Percentiles rank a stretch among this genome's conserved stretches.
Evolutionary conservation across 352 stramenopile genomes (phyloP).

Genomic region (Pythium phragmitis): DNA sequence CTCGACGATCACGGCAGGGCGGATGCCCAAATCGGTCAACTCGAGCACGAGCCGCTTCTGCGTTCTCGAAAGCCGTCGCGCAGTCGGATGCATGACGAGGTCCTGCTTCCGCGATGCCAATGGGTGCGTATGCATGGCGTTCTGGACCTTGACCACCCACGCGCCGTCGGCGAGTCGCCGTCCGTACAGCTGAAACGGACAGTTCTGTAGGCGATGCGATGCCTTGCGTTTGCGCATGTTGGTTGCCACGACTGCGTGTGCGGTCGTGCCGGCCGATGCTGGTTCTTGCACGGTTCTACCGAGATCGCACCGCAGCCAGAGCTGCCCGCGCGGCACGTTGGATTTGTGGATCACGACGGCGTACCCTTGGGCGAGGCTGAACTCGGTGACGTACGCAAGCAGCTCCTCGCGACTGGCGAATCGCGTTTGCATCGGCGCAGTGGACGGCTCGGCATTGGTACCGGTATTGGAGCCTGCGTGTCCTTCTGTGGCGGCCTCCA

Average conservation of each 20-base stretch:
- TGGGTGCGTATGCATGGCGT: conserved; percentile 38
- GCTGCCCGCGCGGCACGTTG: conserved; percentile 42
- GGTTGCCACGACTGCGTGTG: neutral
- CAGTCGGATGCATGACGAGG: conserved; percentile 33
- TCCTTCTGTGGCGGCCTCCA: neutral
- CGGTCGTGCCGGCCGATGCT: neutral
- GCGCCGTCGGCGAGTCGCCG: conserved; percentile 28
- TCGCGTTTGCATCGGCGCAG: conserved; percentile 7
- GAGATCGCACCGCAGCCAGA: conserved; percentile 51
- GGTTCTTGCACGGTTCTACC: conserved; percentile 17
- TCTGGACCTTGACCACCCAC: conserved; percentile 39
- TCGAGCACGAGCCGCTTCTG: conserved; percentile 45
- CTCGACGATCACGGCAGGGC: conserved; percentile 40
- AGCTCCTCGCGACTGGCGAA: conserved; percentile 42
- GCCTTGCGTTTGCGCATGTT: conserved; percentile 34
- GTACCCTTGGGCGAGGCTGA: conserved; percentile 39
- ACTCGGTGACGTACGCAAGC: conserved; percentile 37
- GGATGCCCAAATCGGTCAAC: conserved; percentile 34
- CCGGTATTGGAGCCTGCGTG: neutral
- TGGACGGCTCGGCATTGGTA: neutral
- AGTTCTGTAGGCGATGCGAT: conserved; percentile 35
- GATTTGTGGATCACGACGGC: conserved; percentile 49
- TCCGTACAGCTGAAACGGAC: conserved; percentile 45
- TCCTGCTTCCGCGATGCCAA: conserved; percentile 24
- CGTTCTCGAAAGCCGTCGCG: conserved; percentile 32